A percentile compares a stretch with the other conserved stretches of the same genome.
These are phyloP conservation scores for Verticillium isaacii DNA, from an alignment of 2,329 filamentous ascomycete genomes.

Conservation along the genomic window DNA sequence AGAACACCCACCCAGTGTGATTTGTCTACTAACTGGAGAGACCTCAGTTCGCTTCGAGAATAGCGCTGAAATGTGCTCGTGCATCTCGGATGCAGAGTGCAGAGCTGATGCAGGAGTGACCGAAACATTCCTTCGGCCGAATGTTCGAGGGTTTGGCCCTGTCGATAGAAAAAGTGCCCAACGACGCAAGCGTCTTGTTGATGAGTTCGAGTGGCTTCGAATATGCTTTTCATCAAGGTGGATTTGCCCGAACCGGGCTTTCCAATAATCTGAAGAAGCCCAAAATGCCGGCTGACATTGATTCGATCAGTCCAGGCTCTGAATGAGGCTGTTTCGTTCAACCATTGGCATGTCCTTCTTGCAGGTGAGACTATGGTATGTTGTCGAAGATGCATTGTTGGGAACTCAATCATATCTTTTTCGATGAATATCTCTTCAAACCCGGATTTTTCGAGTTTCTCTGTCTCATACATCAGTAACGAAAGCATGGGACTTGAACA, in stretches of 20 bases:
- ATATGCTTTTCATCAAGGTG: constrained; percentile 7
- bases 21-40: too few relatives aligned
- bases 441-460: too few relatives aligned
- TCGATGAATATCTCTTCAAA: too few relatives aligned
- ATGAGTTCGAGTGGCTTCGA: background rate
- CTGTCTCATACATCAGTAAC: too few relatives aligned
- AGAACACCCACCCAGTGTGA: background rate
- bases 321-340: background rate
- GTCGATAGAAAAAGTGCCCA: constrained; percentile 10
- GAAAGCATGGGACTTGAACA: too few relatives aligned
- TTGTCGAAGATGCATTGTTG: background rate
- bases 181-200: background rate
- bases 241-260: constrained; percentile 8
- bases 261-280: background rate
- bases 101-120: constrained; percentile 8
- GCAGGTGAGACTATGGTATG: background rate
- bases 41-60: background rate
- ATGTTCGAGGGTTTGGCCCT: constrained; percentile 4
- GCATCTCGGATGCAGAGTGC: background rate
- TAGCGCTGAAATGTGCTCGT: background rate
- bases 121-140: constrained; percentile 1
- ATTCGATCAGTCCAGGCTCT: background rate
- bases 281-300: background rate
- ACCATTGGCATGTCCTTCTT: background rate
- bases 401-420: background rate